Evolutionary conservation across 257 asterid genomes (phyloP).

Genomic region (Solanum neorickii): DNA sequence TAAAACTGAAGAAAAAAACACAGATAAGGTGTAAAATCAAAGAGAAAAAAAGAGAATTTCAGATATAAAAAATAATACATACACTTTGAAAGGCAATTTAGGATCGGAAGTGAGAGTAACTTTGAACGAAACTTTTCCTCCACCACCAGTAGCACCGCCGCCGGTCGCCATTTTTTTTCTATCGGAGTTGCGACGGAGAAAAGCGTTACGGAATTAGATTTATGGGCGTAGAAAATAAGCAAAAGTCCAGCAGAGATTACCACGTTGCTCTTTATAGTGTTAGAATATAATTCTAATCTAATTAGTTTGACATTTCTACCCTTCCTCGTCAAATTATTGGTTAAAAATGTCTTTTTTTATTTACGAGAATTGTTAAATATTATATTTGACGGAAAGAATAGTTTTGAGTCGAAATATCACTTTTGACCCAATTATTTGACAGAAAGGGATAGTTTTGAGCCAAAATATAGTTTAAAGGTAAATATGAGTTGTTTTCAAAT

Average conservation of each 20-base stretch:
- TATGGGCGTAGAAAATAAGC: not conserved
- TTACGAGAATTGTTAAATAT: too few species aligned
- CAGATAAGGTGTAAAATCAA: not conserved
- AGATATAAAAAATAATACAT: conserved; percentile 1
- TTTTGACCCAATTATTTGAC: too few species aligned
- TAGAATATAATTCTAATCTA: not conserved
- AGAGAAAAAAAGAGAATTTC: not conserved
- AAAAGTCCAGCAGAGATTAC: not conserved
- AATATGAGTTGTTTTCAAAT: too few species aligned
- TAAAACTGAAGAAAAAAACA: conserved; percentile 35
- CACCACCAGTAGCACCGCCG: conserved; percentile 26
- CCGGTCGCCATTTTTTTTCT: conserved; percentile 49
- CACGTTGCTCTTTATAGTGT: not conserved
- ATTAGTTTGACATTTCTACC: not conserved
- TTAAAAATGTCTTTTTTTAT: too few species aligned
- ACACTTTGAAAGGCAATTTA: conserved; percentile 98
- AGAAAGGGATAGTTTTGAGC: too few species aligned
- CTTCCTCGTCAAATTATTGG: too few species aligned
- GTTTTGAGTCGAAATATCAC: too few species aligned
- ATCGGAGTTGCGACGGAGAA: not conserved
- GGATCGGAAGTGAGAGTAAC: conserved; percentile 96
- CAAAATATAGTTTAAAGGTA: too few species aligned
- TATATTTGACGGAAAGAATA: too few species aligned
- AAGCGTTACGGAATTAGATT: not conserved
- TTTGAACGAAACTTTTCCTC: conserved; percentile 96